Evolutionary conservation across 2,329 filamentous ascomycete genomes (phyloP).

Genomic region (Xylaria sp.): DNA sequence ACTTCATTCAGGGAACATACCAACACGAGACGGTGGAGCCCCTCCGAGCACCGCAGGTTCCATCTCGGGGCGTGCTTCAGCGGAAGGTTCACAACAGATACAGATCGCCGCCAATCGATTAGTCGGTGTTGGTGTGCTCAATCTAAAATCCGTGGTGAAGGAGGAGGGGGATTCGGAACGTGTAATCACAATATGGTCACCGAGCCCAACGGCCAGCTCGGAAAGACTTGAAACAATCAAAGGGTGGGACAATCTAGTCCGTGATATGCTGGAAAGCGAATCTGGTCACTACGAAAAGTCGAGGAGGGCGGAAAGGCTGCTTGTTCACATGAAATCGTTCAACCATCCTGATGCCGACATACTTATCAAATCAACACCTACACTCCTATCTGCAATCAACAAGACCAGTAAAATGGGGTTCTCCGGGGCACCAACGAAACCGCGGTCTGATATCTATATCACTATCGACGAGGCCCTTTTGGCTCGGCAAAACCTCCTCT

Average conservation of each 20-base stretch:
- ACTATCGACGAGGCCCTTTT: slow-evolving; percentile 84
- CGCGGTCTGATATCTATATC: slow-evolving; percentile 93
- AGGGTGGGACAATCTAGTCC: slow-evolving; percentile 79
- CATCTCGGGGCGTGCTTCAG: slow-evolving; percentile 52
- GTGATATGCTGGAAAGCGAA: slow-evolving; percentile 77
- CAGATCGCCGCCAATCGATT: slow-evolving; percentile 71
- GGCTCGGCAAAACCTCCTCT: slow-evolving; percentile 77
- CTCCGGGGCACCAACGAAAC: slow-evolving; percentile 87
- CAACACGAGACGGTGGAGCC: slow-evolving; percentile 58
- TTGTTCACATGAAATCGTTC: slow-evolving; percentile 83
- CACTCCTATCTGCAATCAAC: slow-evolving; percentile 81
- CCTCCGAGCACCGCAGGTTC: slow-evolving; percentile 70
- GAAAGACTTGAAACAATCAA: slow-evolving; percentile 69
- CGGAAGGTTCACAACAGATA: slow-evolving; percentile 49
- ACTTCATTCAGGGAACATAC: slow-evolving; percentile 50
- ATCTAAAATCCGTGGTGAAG: slow-evolving; percentile 79
- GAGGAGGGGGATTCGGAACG: slow-evolving; percentile 79
- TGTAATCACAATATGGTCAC: slow-evolving; percentile 80
- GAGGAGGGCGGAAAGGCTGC: slow-evolving; percentile 77
- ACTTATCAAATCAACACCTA: slow-evolving; percentile 88
- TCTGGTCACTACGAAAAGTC: slow-evolving; percentile 81
- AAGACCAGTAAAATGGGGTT: slow-evolving; percentile 93
- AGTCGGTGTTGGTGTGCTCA: slow-evolving; percentile 81
- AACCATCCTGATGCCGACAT: slow-evolving; percentile 79
- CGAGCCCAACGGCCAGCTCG: slow-evolving; percentile 63